Evolutionary conservation across 495 filamentous ascomycete species (phyloP).

Genomic region (Aspergillus diversus): DNA sequence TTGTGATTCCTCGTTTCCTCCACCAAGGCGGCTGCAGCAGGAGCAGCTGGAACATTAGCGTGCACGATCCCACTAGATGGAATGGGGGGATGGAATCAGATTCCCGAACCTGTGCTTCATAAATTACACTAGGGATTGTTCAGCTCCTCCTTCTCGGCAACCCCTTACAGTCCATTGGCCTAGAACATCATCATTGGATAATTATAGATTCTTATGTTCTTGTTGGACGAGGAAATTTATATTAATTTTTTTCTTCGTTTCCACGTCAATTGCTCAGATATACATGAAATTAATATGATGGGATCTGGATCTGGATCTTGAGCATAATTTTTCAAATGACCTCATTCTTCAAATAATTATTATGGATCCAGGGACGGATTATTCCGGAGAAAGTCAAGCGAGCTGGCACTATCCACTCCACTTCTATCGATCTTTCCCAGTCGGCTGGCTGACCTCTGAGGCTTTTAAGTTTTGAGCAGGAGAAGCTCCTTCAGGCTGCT

Average conservation of each 20-base stretch:
- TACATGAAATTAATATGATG: too few species aligned
- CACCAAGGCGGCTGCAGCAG: constrained; percentile 13
- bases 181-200: constrained; percentile 10
- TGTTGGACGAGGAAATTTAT: not conserved
- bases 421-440: constrained; percentile 17
- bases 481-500: too few species aligned
- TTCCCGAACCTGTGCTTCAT: constrained; percentile 7
- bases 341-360: constrained; percentile 2
- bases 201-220: constrained; percentile 11
- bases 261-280: too few species aligned
- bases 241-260: not conserved
- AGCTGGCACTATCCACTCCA: constrained; percentile 15
- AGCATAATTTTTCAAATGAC: not conserved
- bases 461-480: not conserved
- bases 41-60: constrained; percentile 11
- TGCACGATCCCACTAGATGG: constrained; percentile 21
- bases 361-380: constrained; percentile 16
- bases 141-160: constrained; percentile 14
- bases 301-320: too few species aligned
- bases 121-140: constrained; percentile 20
- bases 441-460: constrained; percentile 18
- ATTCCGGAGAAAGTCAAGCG: constrained; percentile 9
- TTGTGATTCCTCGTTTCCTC: constrained; percentile 15
- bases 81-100: constrained; percentile 13
- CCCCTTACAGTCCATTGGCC: constrained; percentile 23